phyloP scores from a whole-genome alignment of 805 yeast species.

The Cyberlindnera suaveolens region DNA sequence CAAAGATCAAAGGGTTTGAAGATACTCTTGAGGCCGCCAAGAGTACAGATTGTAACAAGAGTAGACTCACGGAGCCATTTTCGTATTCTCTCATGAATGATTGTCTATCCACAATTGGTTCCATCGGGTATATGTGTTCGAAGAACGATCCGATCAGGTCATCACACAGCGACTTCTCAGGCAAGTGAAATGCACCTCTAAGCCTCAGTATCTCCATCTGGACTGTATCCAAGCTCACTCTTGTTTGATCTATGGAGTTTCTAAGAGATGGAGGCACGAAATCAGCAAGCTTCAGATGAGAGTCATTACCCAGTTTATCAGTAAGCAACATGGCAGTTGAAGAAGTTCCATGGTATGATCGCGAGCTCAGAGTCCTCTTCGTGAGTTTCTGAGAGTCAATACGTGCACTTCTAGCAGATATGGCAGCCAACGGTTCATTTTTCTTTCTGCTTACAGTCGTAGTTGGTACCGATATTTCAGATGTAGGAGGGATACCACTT shows the following conservation, averaged over 20 bases:
- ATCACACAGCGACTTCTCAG: slow-evolving; percentile 50
- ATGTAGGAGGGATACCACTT: background rate
- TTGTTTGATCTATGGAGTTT: slow-evolving; percentile 22
- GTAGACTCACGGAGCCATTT: slow-evolving; percentile 50
- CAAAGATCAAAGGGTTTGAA: slow-evolving; percentile 44
- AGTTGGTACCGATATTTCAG: slow-evolving; percentile 9
- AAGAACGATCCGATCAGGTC: slow-evolving; percentile 60
- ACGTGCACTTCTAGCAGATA: slow-evolving; percentile 26
- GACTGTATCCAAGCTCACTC: slow-evolving; percentile 39
- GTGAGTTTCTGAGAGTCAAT: slow-evolving; percentile 22
- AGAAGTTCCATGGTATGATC: slow-evolving; percentile 48
- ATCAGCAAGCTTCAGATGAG: slow-evolving; percentile 29
- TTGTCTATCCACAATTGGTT: slow-evolving; percentile 61
- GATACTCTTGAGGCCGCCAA: slow-evolving; percentile 64
- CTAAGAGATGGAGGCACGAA: slow-evolving; percentile 21
- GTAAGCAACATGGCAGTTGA: slow-evolving; percentile 33
- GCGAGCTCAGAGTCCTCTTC: slow-evolving; percentile 15
- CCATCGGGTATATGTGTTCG: slow-evolving; percentile 55
- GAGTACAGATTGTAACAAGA: slow-evolving; percentile 62
- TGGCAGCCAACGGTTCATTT: slow-evolving; percentile 29
- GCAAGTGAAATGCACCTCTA: slow-evolving; percentile 67
- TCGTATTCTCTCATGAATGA: slow-evolving; percentile 54
- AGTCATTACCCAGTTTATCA: slow-evolving; percentile 5
- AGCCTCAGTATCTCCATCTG: slow-evolving; percentile 59
- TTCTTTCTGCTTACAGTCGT: slow-evolving; percentile 21